These are phyloP conservation scores for Neoboletus subvelutipes DNA, from an alignment of 768 basidiomycete genomes.

Conservation along the genomic window DNA sequence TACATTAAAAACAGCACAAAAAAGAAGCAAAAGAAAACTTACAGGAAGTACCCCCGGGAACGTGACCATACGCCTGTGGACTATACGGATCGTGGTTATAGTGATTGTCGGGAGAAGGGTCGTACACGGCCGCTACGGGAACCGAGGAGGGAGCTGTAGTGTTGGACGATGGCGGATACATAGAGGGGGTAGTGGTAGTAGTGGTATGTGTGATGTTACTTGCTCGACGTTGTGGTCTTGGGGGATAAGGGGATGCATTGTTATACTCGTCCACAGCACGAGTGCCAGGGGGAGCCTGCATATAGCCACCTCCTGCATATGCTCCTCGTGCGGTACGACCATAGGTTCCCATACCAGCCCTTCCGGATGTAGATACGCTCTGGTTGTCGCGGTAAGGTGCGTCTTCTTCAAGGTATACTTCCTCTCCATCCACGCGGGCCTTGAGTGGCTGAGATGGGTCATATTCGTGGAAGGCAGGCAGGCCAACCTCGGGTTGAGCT, in stretches of 20 bases:
- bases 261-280: conserved; percentile 80
- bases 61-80: conserved; percentile 50
- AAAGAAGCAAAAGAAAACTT: conserved; percentile 24
- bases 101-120: conserved; percentile 19
- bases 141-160: conserved; percentile 20
- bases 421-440: conserved; percentile 54
- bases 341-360: conserved; percentile 27
- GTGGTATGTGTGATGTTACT: conserved; percentile 41
- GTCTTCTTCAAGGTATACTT: conserved; percentile 55
- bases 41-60: conserved; percentile 54
- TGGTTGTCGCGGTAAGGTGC: conserved; percentile 35
- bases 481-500: conserved; percentile 56
- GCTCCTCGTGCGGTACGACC: conserved; percentile 33
- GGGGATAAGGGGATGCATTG: conserved; percentile 45
- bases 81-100: conserved; percentile 31
- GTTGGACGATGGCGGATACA: conserved; percentile 33
- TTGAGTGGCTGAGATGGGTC: conserved; percentile 63
- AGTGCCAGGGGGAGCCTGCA: conserved; percentile 59
- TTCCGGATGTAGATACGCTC: conserved; percentile 22
- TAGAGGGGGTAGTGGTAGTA: conserved; percentile 40
- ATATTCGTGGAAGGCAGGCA: conserved; percentile 75
- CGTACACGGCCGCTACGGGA: conserved; percentile 16
- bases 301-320: conserved; percentile 58
- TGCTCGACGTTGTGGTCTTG: conserved; percentile 40
- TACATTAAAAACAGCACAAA: conserved; percentile 1